A percentile compares a stretch with the other conserved stretches of the same genome.
Conservation (phyloP, 306 rosid genomes). For the Ormosia semicastrata region DNA sequence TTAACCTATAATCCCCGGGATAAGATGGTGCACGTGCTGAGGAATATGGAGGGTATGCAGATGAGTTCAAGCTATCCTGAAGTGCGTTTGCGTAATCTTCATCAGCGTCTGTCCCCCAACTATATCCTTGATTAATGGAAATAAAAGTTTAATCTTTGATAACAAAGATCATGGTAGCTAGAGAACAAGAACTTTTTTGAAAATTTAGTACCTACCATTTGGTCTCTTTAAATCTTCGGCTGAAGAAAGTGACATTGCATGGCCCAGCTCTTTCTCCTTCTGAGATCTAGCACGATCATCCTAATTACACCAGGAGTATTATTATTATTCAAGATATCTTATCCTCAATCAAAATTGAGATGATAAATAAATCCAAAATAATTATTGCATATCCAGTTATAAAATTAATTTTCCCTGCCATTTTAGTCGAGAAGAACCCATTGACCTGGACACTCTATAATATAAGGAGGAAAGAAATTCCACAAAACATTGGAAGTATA, state of each 20-base stretch:
- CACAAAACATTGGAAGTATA: background rate
- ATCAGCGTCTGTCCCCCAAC: conserved; percentile 46
- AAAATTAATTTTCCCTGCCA: background rate
- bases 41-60: conserved; percentile 53
- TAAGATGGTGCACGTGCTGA: conserved; percentile 39
- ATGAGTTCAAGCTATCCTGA: conserved; percentile 43
- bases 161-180: background rate
- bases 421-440: background rate
- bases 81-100: conserved; percentile 51
- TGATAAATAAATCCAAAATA: background rate
- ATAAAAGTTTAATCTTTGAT: conserved; percentile 1
- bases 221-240: conserved; percentile 71
- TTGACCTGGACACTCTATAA: no score
- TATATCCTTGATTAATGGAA: conserved; percentile 45
- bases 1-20: conserved; percentile 57
- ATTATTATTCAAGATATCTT: conserved; percentile 14
- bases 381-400: conserved; percentile 3
- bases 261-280: conserved; percentile 78
- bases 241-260: conserved; percentile 64
- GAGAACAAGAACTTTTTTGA: background rate
- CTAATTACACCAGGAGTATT: conserved; percentile 46
- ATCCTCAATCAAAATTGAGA: conserved; percentile 6
- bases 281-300: conserved; percentile 67
- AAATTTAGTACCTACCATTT: conserved; percentile 44
- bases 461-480: background rate